Base-by-base conservation (phyloP, 1,284 basidiomycete genomes). In the Irpex sp. region DNA sequence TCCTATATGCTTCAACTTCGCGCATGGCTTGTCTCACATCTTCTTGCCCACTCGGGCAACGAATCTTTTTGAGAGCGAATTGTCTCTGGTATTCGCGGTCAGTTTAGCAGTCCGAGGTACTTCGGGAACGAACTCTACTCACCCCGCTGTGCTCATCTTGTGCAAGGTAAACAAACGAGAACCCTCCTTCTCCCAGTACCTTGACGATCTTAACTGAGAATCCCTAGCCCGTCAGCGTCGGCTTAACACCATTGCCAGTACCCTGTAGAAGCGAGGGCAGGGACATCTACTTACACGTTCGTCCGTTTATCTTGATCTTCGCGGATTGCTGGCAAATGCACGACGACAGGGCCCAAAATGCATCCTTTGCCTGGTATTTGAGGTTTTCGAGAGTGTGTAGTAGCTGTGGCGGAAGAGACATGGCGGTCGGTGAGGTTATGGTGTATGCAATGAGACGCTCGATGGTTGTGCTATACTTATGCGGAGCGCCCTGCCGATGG, bases 11-110 rank as follows among this genome's bases (percentile, higher is more conserved):
- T 72, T 96, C 94, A 1, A 96, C 91, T 74, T 97, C 94, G 56
- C 89, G 82, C 93, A 96, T 93, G 4, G 90, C 94, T 69, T 89
- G 88, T 69, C 87, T 88, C 19, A 93, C 92, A 17, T 89, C 91
- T 47, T 94, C 91, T 1, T 88, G 84, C 11, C 92, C 92, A 40
- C 88, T 90, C 0, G 91, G 87, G 84, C 93, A 89, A 58, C 93
- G 84, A 72, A 97, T 96, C 80, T 97, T 97, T 80, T 98, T 98
- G 66, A 98, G 80, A 0, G 96, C 96, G 70, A 96, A 97, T 79
- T 93, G 85, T 65, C 94, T 85, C 83, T 94, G 77, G 60, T 64
- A 74, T 7, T 55, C 36, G 17, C 15, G 49, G 52, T 44, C 7
- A 62, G 13, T n/a, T 15, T 17, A 40, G 34, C 8, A 9, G 11